Percentiles rank a stretch among this genome's conserved stretches.
phyloP scores from a whole-genome alignment of 805 yeast genomes.

The Yamadazyma insecticola region DNA sequence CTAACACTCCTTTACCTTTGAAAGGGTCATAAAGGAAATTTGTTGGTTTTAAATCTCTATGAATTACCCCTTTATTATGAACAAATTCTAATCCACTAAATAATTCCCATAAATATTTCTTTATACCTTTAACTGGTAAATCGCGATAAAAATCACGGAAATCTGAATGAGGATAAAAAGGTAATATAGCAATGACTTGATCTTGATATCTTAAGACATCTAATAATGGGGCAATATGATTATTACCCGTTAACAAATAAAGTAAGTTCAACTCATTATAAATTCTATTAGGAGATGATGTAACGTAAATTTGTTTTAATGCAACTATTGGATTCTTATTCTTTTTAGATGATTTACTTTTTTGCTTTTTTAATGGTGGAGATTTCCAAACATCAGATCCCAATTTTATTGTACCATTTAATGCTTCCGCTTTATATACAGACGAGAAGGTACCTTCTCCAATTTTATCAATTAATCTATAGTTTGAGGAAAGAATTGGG shows the following conservation, averaged over 20 bases:
- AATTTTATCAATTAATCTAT: constrained; percentile 50
- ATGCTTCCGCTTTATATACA: constrained; percentile 59
- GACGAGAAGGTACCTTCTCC: constrained; percentile 67
- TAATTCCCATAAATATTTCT: constrained; percentile 73
- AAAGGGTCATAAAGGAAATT: constrained; percentile 68
- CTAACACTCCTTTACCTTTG: constrained; percentile 71
- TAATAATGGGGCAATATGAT: constrained; percentile 79
- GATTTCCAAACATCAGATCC: constrained; percentile 42
- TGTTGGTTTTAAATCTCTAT: constrained; percentile 47
- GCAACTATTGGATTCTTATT: constrained; percentile 62
- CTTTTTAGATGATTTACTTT: constrained; percentile 8
- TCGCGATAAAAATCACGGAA: constrained; percentile 83
- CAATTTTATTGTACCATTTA: constrained; percentile 32
- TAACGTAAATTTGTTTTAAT: constrained; percentile 86
- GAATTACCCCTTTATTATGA: constrained; percentile 36
- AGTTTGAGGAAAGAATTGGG: constrained; percentile 45
- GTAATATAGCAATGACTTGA: constrained; percentile 89
- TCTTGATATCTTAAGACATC: constrained; percentile 86
- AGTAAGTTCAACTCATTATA: constrained; percentile 80
- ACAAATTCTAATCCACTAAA: constrained; percentile 71
- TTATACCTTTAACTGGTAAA: constrained; percentile 73
- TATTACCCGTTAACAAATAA: constrained; percentile 61
- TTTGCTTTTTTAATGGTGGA: constrained; percentile 33
- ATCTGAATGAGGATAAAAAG: constrained; percentile 87
- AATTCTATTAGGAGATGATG: constrained; percentile 90